Percentiles rank a stretch among this genome's conserved stretches.
phyloP scores from a whole-genome alignment of 768 basidiomycete genomes.

The Paxillus rubicundulus region DNA sequence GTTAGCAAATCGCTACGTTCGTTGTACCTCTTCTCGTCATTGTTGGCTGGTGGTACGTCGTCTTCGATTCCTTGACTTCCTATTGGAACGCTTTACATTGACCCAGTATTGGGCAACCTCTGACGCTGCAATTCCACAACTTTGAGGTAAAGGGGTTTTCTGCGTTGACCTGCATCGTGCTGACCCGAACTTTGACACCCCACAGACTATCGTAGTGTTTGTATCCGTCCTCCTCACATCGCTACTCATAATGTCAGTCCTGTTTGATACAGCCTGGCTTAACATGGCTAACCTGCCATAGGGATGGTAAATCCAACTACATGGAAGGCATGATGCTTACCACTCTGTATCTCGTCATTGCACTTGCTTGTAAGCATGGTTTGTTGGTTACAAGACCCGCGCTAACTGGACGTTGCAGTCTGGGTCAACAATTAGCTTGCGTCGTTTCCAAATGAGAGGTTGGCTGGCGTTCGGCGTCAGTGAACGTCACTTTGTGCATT shows the following conservation, averaged over 20 bases:
- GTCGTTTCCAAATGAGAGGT: neutral
- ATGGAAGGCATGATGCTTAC: constrained; percentile 83
- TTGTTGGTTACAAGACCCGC: neutral
- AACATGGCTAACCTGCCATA: constrained; percentile 17
- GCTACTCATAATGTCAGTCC: constrained; percentile 66
- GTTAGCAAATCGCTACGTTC: constrained; percentile 80
- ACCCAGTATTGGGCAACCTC: constrained; percentile 58
- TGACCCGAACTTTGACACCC: constrained; percentile 1
- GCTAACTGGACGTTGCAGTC: constrained; percentile 2
- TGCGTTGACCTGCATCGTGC: neutral
- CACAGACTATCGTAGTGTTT: constrained; percentile 77
- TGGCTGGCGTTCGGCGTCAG: neutral
- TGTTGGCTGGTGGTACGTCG: constrained; percentile 77
- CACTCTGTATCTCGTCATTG: constrained; percentile 37
- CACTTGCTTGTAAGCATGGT: constrained; percentile 36
- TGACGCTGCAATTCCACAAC: constrained; percentile 81
- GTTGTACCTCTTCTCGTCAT: constrained; percentile 87
- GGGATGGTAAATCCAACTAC: constrained; percentile 86
- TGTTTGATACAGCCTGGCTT: neutral
- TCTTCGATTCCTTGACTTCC: constrained; percentile 5
- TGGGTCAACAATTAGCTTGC: constrained; percentile 5
- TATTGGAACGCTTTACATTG: constrained; percentile 7
- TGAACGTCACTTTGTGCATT: neutral
- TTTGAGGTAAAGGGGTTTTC: constrained; percentile 58
- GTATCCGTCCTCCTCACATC: constrained; percentile 88